Percentiles rank a stretch among this genome's conserved stretches.
phyloP scores from a whole-genome alignment of 768 basidiomycete genomes.

The Pleurotus platypus region DNA sequence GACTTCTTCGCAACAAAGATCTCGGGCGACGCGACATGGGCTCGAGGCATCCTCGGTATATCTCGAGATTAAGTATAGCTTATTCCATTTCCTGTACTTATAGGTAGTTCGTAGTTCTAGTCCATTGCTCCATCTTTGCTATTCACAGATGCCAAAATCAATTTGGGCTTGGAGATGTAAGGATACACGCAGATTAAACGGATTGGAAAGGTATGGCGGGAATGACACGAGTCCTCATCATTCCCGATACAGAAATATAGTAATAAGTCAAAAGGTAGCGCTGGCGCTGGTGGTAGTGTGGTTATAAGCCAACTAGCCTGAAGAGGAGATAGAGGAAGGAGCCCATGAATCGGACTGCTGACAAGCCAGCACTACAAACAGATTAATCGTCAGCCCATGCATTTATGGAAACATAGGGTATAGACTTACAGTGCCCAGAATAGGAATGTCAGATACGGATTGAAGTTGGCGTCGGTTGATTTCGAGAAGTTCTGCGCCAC shows the following conservation, averaged over 20 bases:
- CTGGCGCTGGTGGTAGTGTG: not conserved
- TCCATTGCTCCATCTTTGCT: not conserved
- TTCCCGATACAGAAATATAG: not conserved
- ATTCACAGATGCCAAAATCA: slow-evolving; percentile 2
- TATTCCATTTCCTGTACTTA: not conserved
- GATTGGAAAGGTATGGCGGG: not conserved
- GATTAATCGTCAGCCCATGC: not conserved
- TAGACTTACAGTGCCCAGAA: slow-evolving; percentile 55
- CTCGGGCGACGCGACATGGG: slow-evolving; percentile 61
- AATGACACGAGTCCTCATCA: not conserved
- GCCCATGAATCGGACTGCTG: slow-evolving; percentile 76
- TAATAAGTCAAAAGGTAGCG: not conserved
- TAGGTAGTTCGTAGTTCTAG: not conserved
- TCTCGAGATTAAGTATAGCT: not conserved
- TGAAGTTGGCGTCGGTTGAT: slow-evolving; percentile 59
- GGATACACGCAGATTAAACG: slow-evolving; percentile 5
- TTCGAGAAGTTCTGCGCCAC: slow-evolving; percentile 52
- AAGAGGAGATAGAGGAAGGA: slow-evolving; percentile 78
- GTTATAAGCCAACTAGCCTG: slow-evolving; percentile 62
- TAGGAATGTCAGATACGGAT: slow-evolving; percentile 85
- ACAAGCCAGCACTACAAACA: slow-evolving; percentile 63
- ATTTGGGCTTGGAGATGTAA: slow-evolving; percentile 1
- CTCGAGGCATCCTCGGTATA: slow-evolving; percentile 47
- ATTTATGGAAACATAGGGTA: not conserved
- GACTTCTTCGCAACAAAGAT: slow-evolving; percentile 58